These are phyloP conservation scores for Cylindricascospora bacillispora DNA, from an alignment of 1,139 yeast genomes.

Conservation along the genomic window DNA sequence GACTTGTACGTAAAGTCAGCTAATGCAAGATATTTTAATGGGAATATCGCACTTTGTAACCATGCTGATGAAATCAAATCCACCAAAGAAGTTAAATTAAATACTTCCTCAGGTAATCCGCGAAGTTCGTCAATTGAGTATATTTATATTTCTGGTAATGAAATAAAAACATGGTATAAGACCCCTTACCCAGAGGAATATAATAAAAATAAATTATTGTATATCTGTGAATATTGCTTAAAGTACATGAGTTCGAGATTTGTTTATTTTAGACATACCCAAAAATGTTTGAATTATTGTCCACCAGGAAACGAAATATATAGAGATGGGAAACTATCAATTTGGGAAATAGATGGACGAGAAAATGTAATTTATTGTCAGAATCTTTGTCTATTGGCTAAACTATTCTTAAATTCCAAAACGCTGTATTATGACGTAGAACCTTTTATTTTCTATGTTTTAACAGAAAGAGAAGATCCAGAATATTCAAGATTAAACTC, in stretches of 20 bases:
- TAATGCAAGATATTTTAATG: constrained; percentile 16
- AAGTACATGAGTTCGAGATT: constrained; percentile 67
- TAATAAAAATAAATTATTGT: constrained; percentile 46
- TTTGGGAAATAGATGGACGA: constrained; percentile 91
- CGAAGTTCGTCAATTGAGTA: constrained; percentile 34
- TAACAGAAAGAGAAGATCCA: constrained; percentile 54
- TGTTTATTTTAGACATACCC: constrained; percentile 53
- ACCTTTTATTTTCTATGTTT: constrained; percentile 79
- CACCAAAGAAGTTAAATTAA: constrained; percentile 1
- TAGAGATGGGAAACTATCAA: constrained; percentile 49
- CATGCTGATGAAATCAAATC: constrained; percentile 3
- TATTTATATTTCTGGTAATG: constrained; percentile 58
- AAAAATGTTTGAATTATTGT: constrained; percentile 54
- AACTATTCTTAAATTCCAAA: constrained; percentile 78
- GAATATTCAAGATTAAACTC: not conserved
- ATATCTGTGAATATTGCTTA: constrained; percentile 76
- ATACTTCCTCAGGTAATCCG: too few species aligned
- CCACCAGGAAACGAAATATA: constrained; percentile 94
- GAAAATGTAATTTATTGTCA: constrained; percentile 76
- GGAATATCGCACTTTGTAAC: constrained; percentile 15
- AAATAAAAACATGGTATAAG: constrained; percentile 83
- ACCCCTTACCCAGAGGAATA: constrained; percentile 91
- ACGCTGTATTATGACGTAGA: constrained; percentile 91
- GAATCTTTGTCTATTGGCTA: constrained; percentile 78
- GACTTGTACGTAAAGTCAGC: constrained; percentile 11